A percentile compares a stretch with the other conserved stretches of the same genome.
Conservation (phyloP, 805 yeast species). For the Lachancea mirantina region DNA sequence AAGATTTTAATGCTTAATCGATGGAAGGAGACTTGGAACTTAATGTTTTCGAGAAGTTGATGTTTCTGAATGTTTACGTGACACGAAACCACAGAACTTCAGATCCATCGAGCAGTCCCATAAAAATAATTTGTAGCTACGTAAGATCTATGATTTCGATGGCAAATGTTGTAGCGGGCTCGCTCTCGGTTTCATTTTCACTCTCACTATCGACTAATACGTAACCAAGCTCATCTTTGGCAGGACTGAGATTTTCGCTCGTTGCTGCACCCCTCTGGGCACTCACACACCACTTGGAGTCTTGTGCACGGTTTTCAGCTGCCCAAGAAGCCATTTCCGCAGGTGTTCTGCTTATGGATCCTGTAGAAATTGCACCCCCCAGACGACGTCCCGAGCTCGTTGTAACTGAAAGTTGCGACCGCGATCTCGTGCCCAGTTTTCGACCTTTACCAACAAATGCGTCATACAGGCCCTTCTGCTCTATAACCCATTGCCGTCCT, state of each 20-base stretch:
- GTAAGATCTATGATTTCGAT: conserved; percentile 2
- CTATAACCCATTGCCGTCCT: conserved; percentile 37
- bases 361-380: background rate
- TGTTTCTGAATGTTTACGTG: too few relatives aligned
- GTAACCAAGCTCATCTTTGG: conserved; percentile 15
- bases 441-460: conserved; percentile 28
- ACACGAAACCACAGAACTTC: too few relatives aligned
- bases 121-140: too few relatives aligned
- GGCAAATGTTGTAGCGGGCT: too few relatives aligned
- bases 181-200: conserved; percentile 4
- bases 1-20: too few relatives aligned
- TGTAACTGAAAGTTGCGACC: conserved; percentile 2
- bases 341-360: conserved; percentile 12
- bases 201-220: conserved; percentile 16
- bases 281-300: conserved; percentile 20
- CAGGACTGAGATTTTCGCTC: too few relatives aligned
- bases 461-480: conserved; percentile 25
- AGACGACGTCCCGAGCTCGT: too few relatives aligned
- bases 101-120: too few relatives aligned
- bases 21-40: too few relatives aligned
- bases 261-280: conserved; percentile 6
- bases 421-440: conserved; percentile 17
- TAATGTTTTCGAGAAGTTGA: too few relatives aligned
- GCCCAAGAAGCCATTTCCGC: conserved; percentile 31
- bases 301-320: conserved; percentile 24